Conservation (phyloP, 169 alveolate species). For the Cyclospora cayetanensis region DNA sequence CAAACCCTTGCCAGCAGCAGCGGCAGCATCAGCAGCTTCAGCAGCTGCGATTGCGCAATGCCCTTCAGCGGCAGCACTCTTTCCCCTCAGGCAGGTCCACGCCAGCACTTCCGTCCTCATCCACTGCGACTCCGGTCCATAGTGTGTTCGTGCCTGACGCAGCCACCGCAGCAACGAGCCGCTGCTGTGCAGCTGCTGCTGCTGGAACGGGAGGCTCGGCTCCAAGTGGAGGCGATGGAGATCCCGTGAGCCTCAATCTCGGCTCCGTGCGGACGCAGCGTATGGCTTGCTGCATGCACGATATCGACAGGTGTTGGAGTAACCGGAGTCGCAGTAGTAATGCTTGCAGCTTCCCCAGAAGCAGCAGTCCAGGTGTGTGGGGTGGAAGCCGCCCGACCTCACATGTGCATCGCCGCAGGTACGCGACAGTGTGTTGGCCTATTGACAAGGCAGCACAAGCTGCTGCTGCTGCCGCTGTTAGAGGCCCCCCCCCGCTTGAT, state of each 20-base stretch:
- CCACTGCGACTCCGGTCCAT: too few species aligned
- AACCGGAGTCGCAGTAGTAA: not conserved
- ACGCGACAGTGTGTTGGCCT: constrained; percentile 36
- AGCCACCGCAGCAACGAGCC: constrained; percentile 4
- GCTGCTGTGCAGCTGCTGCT: too few species aligned
- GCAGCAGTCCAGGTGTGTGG: constrained; percentile 22
- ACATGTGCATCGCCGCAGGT: constrained; percentile 32
- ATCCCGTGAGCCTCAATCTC: not conserved
- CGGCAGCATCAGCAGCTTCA: constrained; percentile 9
- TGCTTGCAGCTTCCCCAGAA: not conserved
- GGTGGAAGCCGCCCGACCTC: not conserved
- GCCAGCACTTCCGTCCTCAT: too few species aligned
- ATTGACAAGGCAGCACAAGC: constrained; percentile 16
- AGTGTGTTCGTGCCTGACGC: too few species aligned
- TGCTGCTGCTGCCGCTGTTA: constrained; percentile 33
- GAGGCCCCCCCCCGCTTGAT: not conserved
- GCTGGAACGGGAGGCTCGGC: not conserved
- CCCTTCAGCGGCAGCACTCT: not conserved
- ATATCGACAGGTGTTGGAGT: not conserved
- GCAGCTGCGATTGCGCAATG: not conserved
- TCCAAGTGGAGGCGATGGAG: not conserved
- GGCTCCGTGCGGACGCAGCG: not conserved
- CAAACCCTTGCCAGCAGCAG: not conserved
- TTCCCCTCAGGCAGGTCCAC: not conserved
- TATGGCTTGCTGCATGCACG: not conserved